Base-by-base conservation (phyloP, 805 yeast genomes). In the Ogataea chonburiensis region DNA sequence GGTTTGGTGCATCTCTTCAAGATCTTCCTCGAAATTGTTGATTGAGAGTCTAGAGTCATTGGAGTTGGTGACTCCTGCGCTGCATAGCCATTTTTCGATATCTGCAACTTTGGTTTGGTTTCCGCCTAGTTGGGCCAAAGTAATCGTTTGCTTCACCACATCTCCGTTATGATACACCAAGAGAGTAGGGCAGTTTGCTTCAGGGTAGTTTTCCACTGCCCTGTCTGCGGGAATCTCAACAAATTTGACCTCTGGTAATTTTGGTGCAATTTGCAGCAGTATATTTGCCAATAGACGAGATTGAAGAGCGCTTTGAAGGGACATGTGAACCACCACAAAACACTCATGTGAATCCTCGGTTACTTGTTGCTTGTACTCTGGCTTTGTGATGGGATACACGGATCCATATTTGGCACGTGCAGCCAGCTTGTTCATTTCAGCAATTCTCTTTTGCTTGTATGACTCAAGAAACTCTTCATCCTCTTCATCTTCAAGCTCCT, bases 181-280 rank as follows among this genome's bases (percentile, higher is more conserved):
- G 6, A 93, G 65, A 0, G 98, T 93, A 2, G 99, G 99, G 51
- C 95, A 84, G 66, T 86, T 89, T 20, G 73, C 58, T 17, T 86
- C 91, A 2, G 98, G 97, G 59, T 89, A 93, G 55, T 81, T 80
- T 53, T 91, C 98, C 46, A 89, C 83, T 34, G 97, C 95, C 60
- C 96, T 78, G 40, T 77, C 71, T 16, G 86, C 96, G n/a, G 85
- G 81, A 31, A 93, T 93, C 50, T 93, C 96, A 27, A 87, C 91
- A 56, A 93, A 85, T 61, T 93, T 93, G 49, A 91, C 63, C 53
- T 93, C 96, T 15, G 77, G 74, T 57, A 77, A 91, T 52, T 77
- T 81, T 2, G 63, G 55, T 0, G 98, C 93, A 11, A 78, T 56
- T 11, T 70, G 61, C 8, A 56, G 53, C 47, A 84, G 68, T n/a